Evolutionary conservation across 2,329 filamentous ascomycete genomes (phyloP), one percentile per base, ranked within the genome.

Genomic region (Hortaea sp.): DNA sequence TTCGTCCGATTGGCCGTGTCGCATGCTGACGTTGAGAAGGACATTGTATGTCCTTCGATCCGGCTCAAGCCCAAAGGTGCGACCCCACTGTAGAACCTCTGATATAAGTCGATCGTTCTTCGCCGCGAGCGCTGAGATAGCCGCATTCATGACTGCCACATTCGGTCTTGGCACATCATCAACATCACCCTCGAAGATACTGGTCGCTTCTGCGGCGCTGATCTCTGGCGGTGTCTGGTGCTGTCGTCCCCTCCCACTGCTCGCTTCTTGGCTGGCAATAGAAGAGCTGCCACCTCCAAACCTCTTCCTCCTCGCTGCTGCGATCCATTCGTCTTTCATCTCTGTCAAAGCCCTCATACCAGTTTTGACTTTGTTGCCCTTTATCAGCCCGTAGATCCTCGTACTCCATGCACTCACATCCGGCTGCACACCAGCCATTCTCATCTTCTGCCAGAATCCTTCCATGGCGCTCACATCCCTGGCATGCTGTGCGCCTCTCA

Each of bases 361-460:
- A 12, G 69, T 69, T 29, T 77, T 67, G 5, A 73, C 55, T 49
- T 74, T 68, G 30, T 75, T 73, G 40, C 72, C 66, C 37, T 73
- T 69, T 46, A 88, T 76, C 7, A 88, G 70, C 0, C 79, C 80
- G 28, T 78, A 75, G 39, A 92, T 77, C 28, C 83, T 76, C 10
- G 79, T 78, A 6, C 80, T 83, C 86, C 86, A 92, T 35, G 81
- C 78, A 45, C 71, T 58, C 5, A 64, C 63, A 61, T 90, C 85
- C 4, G 87, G 78, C 52, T 74, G 66, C 7, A 79, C 57, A 1
- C 77, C 76, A 1, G 78, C 74, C 6, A 59, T 60, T 3, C 75
- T 57, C 65, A 92, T 77, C 52, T 76, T 77, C 0, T 65, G 54
- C 86, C 87, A 94, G 30, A 88, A 73, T 1, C 71, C 71, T 46